A percentile compares a stretch with the other conserved stretches of the same genome.
These are phyloP conservation scores for Clonostachys rhizophaga DNA, from an alignment of 2,329 filamentous ascomycete genomes.

Conservation along the genomic window DNA sequence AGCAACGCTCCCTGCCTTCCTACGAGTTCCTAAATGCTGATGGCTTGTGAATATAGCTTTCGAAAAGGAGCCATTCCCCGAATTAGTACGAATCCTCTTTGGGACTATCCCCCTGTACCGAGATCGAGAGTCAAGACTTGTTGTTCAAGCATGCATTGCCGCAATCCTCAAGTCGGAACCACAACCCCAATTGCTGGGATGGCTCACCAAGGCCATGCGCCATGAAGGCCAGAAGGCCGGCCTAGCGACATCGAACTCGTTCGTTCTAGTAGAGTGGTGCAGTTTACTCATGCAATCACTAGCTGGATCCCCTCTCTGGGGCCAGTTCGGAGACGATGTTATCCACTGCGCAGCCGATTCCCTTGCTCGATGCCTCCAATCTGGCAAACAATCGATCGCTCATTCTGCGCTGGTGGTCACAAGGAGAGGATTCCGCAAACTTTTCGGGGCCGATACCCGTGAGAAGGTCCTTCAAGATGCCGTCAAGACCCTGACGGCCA, in stretches of 20 bases:
- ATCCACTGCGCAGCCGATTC: conserved; percentile 66
- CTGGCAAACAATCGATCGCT: conserved; percentile 58
- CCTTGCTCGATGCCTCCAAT: conserved; percentile 72
- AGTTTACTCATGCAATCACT: conserved; percentile 72
- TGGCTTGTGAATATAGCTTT: conserved; percentile 28
- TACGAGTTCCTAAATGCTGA: neutral
- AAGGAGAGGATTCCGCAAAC: conserved; percentile 71
- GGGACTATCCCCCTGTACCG: conserved; percentile 82
- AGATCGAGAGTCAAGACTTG: conserved; percentile 78
- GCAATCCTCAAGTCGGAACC: conserved; percentile 56
- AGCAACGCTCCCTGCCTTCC: neutral
- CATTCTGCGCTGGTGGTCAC: conserved; percentile 74
- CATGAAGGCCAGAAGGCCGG: conserved; percentile 71
- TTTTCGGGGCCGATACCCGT: conserved; percentile 56
- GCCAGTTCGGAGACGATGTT: conserved; percentile 59
- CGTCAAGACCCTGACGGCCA: conserved; percentile 64
- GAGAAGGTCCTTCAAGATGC: conserved; percentile 58
- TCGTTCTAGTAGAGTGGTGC: conserved; percentile 89
- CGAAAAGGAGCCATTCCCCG: conserved; percentile 41
- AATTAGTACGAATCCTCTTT: conserved; percentile 71
- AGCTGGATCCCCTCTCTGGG: conserved; percentile 57
- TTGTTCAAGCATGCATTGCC: conserved; percentile 75
- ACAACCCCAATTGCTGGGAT: conserved; percentile 51
- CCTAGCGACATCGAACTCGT: conserved; percentile 75
- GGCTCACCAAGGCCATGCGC: conserved; percentile 63